Conservation (phyloP, 192 early-diverging fungal species). For the Linnemannia elongata region DNA sequence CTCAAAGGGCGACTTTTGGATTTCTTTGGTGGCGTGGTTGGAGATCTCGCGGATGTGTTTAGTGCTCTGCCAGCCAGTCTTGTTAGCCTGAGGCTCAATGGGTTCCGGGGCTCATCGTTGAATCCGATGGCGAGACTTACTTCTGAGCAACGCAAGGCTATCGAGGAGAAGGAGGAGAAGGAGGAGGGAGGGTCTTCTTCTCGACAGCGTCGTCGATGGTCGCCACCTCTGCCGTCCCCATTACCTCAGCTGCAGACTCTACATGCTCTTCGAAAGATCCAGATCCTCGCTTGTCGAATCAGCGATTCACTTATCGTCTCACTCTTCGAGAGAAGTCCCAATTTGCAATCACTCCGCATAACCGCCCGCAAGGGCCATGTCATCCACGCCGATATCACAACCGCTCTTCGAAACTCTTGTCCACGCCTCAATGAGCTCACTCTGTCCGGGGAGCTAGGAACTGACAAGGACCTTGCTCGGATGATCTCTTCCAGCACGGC, state of each 20-base stretch:
- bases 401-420: neutral
- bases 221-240: neutral
- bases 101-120: neutral
- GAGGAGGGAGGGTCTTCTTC: neutral
- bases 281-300: neutral
- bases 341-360: neutral
- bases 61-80: neutral
- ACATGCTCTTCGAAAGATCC: neutral
- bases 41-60: neutral
- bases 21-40: neutral
- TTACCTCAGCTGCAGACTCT: neutral
- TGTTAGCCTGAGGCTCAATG: neutral
- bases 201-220: neutral
- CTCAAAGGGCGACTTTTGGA: neutral
- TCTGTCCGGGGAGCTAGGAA: neutral
- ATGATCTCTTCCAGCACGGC: neutral
- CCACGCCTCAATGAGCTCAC: neutral
- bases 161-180: no score
- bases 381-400: neutral
- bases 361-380: neutral
- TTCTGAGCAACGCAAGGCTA: neutral
- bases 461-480: neutral
- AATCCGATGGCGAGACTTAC: neutral
- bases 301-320: neutral
- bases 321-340: neutral